Evolutionary conservation across 805 yeast species (phyloP).

Genomic region (Teunomyces aglyptinius): DNA sequence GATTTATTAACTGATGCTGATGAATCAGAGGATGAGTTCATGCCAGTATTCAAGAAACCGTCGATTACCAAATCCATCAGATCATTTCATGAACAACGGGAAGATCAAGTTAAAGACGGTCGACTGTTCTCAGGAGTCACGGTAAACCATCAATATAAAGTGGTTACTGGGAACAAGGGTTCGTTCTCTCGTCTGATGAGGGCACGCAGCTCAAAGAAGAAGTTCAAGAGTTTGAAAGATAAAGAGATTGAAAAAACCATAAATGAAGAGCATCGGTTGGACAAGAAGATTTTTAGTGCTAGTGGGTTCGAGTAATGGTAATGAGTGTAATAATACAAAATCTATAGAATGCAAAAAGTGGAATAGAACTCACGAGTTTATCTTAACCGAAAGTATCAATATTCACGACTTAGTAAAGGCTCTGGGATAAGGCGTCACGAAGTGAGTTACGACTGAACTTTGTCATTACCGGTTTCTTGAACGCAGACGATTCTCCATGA

Average conservation of each 20-base stretch:
- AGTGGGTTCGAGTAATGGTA: constrained; percentile 18
- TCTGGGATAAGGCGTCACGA: constrained; percentile 40
- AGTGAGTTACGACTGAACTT: constrained; percentile 48
- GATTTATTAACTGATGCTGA: constrained; percentile 21
- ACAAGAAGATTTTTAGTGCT: constrained; percentile 15
- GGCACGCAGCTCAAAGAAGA: constrained; percentile 21
- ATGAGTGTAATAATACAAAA: not conserved
- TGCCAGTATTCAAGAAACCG: constrained; percentile 43
- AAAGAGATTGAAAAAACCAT: constrained; percentile 26
- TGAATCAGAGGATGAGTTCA: constrained; percentile 33
- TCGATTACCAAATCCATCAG: constrained; percentile 49
- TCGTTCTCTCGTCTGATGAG: constrained; percentile 56
- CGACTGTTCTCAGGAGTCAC: constrained; percentile 46
- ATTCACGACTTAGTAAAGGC: constrained; percentile 4
- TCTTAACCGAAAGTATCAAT: constrained; percentile 4
- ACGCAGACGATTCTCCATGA: constrained; percentile 43
- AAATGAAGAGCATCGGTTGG: constrained; percentile 1
- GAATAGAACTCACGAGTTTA: not conserved
- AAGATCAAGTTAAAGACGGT: constrained; percentile 40
- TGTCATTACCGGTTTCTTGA: constrained; percentile 33
- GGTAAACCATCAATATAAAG: constrained; percentile 50
- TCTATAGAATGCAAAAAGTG: not conserved
- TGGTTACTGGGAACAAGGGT: constrained; percentile 55
- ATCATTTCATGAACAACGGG: constrained; percentile 34
- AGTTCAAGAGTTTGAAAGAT: constrained; percentile 25